Percentiles rank a stretch among this genome's conserved stretches.
Conservation (phyloP, 371 early-diverging fungal genomes). For the Apophysomyces elegans region DNA sequence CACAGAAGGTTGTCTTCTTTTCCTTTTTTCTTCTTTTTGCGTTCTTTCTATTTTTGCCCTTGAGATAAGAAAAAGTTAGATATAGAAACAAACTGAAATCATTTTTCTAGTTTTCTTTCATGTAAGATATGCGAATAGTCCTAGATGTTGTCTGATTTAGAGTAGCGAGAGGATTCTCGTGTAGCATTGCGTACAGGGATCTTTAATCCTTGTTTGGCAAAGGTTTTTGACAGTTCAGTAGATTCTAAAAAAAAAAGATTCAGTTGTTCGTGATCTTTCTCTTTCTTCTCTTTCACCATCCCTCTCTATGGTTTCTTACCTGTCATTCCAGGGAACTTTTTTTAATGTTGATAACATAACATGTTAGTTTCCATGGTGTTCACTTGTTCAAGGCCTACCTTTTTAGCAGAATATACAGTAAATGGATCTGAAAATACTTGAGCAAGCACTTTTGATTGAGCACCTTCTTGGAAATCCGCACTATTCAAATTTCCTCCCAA, state of each 20-base stretch:
- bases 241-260: slow-evolving; percentile 44
- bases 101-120: background rate
- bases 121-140: background rate
- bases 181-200: slow-evolving; percentile 65
- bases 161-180: background rate
- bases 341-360: background rate
- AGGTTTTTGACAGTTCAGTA: slow-evolving; percentile 65
- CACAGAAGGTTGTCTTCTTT: background rate
- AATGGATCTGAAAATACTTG: slow-evolving; percentile 62
- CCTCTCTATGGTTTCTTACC: slow-evolving; percentile 35
- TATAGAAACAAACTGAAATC: background rate
- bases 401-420: slow-evolving; percentile 64
- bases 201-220: slow-evolving; percentile 69
- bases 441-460: slow-evolving; percentile 61
- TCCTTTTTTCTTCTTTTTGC: no score
- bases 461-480: slow-evolving; percentile 56
- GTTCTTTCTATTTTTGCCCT: no score
- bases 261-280: no score
- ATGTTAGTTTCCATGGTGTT: background rate
- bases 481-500: slow-evolving; percentile 29
- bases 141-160: background rate
- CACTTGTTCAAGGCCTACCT: slow-evolving; percentile 29
- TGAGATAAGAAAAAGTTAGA: background rate
- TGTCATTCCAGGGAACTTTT: slow-evolving; percentile 65
- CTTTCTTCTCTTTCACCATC: no score